These are phyloP conservation scores for Spergularia bocconei DNA, from an alignment of 148 eudicot species.

Conservation along the genomic window DNA sequence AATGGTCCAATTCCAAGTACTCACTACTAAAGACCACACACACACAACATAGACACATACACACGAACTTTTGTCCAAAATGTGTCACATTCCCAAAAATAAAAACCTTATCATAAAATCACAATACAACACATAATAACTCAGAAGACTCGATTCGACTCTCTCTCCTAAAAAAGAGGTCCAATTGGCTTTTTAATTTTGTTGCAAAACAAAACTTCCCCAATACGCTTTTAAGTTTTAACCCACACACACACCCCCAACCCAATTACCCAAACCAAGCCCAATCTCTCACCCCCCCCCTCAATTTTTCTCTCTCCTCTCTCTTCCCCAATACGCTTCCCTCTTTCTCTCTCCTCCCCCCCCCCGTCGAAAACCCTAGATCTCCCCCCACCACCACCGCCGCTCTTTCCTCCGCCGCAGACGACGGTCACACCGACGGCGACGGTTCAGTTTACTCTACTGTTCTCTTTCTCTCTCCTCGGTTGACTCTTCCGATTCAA, in stretches of 20 bases:
- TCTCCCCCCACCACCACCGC: not conserved
- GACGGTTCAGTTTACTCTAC: not conserved
- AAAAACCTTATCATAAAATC: not conserved
- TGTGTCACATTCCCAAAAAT: not conserved
- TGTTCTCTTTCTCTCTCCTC: not conserved
- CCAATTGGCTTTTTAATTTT: not conserved
- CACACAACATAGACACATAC: too few relatives aligned
- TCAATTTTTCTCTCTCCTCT: slow-evolving; percentile 7
- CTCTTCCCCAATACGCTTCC: too few relatives aligned
- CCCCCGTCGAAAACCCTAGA: not conserved
- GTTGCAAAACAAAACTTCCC: too few relatives aligned
- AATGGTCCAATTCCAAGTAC: too few relatives aligned
- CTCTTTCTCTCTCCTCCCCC: not conserved
- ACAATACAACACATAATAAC: too few relatives aligned
- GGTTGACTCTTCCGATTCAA: not conserved
- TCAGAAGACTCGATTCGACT: too few relatives aligned
- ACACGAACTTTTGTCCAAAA: not conserved
- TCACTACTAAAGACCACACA: too few relatives aligned
- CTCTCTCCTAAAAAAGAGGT: not conserved
- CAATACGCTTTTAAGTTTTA: not conserved
- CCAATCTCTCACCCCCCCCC: not conserved
- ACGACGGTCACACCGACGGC: too few relatives aligned
- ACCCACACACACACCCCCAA: not conserved
- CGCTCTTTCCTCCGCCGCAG: too few relatives aligned
- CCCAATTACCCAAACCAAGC: slow-evolving; percentile 6